These are phyloP conservation scores for Mycena galopus DNA, from an alignment of 768 basidiomycete species.

Conservation along the genomic window DNA sequence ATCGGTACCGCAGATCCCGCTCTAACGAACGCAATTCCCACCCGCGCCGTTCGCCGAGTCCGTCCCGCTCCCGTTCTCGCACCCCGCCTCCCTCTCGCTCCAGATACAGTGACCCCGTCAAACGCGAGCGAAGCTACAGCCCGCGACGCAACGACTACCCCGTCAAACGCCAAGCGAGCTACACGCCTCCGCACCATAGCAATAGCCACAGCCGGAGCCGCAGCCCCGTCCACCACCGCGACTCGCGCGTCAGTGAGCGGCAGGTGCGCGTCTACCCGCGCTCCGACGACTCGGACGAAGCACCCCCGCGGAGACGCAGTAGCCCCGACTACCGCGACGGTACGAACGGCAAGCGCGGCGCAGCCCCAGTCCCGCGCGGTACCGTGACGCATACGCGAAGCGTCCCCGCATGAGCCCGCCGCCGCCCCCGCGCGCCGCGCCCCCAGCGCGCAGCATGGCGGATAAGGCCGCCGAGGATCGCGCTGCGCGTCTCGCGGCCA, in stretches of 20 bases:
- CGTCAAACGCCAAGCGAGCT: constrained; percentile 38
- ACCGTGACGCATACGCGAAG: constrained; percentile 52
- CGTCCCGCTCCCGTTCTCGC: constrained; percentile 44
- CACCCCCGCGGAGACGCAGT: constrained; percentile 16
- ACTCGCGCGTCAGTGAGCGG: constrained; percentile 41
- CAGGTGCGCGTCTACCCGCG: constrained; percentile 58
- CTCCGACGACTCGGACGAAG: constrained; percentile 67
- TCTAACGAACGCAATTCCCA: constrained; percentile 50
- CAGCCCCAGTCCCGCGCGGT: constrained; percentile 50
- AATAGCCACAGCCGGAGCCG: constrained; percentile 48
- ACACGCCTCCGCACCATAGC: constrained; percentile 50
- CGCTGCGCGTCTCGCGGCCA: constrained; percentile 90
- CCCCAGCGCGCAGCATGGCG: constrained; percentile 40
- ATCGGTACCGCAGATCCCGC: constrained; percentile 38
- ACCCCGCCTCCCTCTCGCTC: constrained; percentile 41
- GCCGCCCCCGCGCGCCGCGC: constrained; percentile 45
- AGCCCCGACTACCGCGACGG: constrained; percentile 38
- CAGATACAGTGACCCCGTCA: constrained; percentile 36
- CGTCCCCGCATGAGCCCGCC: constrained; percentile 65
- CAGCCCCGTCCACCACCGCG: constrained; percentile 46
- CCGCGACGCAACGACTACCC: constrained; percentile 41
- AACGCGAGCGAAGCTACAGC: constrained; percentile 42
- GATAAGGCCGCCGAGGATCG: constrained; percentile 64
- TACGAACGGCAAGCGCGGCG: constrained; percentile 55
- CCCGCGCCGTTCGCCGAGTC: constrained; percentile 63